These are phyloP conservation scores for Phytopythium vexans DNA, from an alignment of 352 stramenopile genomes.

Conservation along the genomic window DNA sequence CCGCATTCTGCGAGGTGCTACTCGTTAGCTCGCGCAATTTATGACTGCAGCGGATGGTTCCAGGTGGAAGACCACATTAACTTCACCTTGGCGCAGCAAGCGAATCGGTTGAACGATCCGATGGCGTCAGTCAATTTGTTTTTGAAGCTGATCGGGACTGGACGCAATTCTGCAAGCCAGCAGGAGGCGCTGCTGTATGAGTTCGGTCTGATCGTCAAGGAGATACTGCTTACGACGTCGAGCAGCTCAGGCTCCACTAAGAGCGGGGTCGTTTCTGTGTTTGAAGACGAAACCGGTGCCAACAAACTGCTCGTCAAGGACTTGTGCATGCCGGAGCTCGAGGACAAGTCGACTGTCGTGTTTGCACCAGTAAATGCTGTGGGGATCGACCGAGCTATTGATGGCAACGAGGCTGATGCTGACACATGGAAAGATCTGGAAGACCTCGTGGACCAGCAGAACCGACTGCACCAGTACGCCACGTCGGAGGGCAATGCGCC, in stretches of 20 bases:
- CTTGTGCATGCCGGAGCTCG: slow-evolving; percentile 78
- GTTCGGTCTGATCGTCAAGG: slow-evolving; percentile 83
- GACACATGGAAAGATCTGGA: slow-evolving; percentile 65
- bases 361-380: slow-evolving; percentile 73
- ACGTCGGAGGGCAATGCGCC: slow-evolving; percentile 9
- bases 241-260: slow-evolving; percentile 13
- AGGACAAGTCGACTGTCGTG: slow-evolving; percentile 78
- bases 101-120: slow-evolving; percentile 68
- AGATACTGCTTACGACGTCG: slow-evolving; percentile 48
- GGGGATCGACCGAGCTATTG: slow-evolving; percentile 66
- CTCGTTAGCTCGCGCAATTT: slow-evolving; percentile 68
- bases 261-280: slow-evolving; percentile 23
- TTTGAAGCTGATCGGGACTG: slow-evolving; percentile 81
- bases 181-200: slow-evolving; percentile 82
- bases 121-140: slow-evolving; percentile 85
- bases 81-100: slow-evolving; percentile 80
- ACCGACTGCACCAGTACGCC: slow-evolving; percentile 58
- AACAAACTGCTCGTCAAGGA: slow-evolving; percentile 71
- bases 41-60: slow-evolving; percentile 79
- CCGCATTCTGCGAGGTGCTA: slow-evolving; percentile 84
- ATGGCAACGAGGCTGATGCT: slow-evolving; percentile 50
- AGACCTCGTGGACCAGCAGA: slow-evolving; percentile 55
- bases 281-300: slow-evolving; percentile 21
- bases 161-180: slow-evolving; percentile 76
- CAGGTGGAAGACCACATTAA: slow-evolving; percentile 89